A percentile compares a stretch with the other conserved stretches of the same genome.
phyloP scores from a whole-genome alignment of 2,329 filamentous ascomycete genomes.

The Hansfordia pulvinata region DNA sequence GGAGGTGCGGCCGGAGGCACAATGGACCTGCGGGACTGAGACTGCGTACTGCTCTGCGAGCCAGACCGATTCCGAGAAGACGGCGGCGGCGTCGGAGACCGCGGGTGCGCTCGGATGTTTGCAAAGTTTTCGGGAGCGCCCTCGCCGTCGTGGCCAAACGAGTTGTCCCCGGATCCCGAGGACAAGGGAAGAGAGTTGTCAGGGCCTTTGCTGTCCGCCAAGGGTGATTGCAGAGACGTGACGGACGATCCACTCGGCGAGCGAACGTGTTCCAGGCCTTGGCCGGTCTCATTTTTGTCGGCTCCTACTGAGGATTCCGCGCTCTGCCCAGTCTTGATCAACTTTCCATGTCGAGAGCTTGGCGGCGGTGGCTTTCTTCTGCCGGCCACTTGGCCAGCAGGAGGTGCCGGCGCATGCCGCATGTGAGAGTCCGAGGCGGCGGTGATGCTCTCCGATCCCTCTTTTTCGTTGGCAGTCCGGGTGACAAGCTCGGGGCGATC shows the following conservation, averaged over 20 bases:
- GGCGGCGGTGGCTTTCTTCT: slow-evolving; percentile 59
- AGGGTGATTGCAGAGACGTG: slow-evolving; percentile 11
- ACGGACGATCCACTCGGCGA: too few relatives aligned
- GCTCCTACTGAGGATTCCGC: slow-evolving; percentile 18
- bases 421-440: too few relatives aligned
- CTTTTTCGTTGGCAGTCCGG: too few relatives aligned
- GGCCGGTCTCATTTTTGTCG: slow-evolving; percentile 14
- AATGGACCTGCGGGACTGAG: slow-evolving; percentile 15
- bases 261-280: slow-evolving; percentile 12
- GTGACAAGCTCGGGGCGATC: too few relatives aligned
- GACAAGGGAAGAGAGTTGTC: too few relatives aligned
- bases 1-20: slow-evolving; percentile 36
- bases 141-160: too few relatives aligned
- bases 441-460: too few relatives aligned
- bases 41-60: slow-evolving; percentile 14
- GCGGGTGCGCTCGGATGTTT: slow-evolving; percentile 16
- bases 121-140: slow-evolving; percentile 28
- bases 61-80: too few relatives aligned
- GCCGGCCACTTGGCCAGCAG: too few relatives aligned
- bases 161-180: too few relatives aligned
- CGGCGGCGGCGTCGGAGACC: slow-evolving; percentile 26
- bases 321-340: slow-evolving; percentile 41
- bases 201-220: too few relatives aligned
- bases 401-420: too few relatives aligned
- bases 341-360: slow-evolving; percentile 65